A percentile compares a stretch with the other conserved stretches of the same genome.
These are phyloP conservation scores for Paramecium sonneborni DNA, from an alignment of 73 alveolate species.

Conservation along the genomic window DNA sequence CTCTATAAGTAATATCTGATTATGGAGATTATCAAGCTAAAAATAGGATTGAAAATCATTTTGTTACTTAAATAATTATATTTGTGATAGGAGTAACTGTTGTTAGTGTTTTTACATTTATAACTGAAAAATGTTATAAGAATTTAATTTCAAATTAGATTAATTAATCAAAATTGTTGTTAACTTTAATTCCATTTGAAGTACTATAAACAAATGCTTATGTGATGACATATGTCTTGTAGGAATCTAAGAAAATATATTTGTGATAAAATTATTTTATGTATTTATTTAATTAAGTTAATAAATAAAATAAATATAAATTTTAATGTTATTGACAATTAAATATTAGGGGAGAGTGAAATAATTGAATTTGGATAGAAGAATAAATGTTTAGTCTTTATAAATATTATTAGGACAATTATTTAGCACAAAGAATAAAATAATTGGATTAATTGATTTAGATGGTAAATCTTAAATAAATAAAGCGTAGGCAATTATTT, in stretches of 20 bases:
- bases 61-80: background rate
- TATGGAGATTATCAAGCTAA: background rate
- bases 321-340: background rate
- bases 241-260: background rate
- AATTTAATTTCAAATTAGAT: background rate
- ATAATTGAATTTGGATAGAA: conserved; percentile 1
- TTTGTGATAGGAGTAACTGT: background rate
- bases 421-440: background rate
- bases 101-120: background rate
- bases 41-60: background rate
- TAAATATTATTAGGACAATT: background rate
- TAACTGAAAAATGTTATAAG: background rate
- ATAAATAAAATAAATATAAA: background rate
- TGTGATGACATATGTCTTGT: background rate
- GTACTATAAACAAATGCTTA: background rate
- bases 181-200: conserved; percentile 21
- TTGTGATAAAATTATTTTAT: background rate
- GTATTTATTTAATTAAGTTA: background rate
- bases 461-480: conserved; percentile 17
- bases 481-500: background rate
- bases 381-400: background rate
- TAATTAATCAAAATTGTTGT: conserved; percentile 8
- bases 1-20: background rate
- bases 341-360: background rate
- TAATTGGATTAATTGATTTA: conserved; percentile 26